phyloP scores from a whole-genome alignment of 257 asterid species.

The Nicotiana sylvestris region DNA sequence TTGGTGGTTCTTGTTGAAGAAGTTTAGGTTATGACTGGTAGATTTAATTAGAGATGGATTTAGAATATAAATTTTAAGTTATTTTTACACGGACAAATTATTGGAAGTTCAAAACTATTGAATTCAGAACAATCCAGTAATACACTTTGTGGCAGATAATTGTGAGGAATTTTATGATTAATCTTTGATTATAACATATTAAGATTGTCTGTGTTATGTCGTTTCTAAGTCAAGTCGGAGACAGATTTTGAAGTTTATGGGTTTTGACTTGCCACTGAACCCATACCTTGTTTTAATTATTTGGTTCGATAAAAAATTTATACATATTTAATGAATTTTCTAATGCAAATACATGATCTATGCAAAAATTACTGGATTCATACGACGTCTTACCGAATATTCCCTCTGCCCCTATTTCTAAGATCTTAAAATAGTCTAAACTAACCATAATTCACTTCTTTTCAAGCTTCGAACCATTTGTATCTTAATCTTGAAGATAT shows the following conservation, averaged over 20 bases:
- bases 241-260: too few species aligned
- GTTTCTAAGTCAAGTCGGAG: too few species aligned
- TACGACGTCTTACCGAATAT: too few species aligned
- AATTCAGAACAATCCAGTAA: background rate
- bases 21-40: background rate
- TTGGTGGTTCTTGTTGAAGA: conserved; percentile 20
- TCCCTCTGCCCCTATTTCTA: background rate
- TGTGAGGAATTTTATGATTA: too few species aligned
- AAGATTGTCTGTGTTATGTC: too few species aligned
- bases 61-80: background rate
- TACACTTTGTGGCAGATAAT: background rate
- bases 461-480: background rate
- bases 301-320: too few species aligned
- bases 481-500: conserved; percentile 2
- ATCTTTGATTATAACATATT: too few species aligned
- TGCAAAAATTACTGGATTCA: too few species aligned
- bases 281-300: too few species aligned
- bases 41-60: background rate
- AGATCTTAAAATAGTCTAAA: background rate
- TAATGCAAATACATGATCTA: background rate
- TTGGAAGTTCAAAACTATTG: background rate
- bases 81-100: too few species aligned
- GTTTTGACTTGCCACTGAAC: too few species aligned
- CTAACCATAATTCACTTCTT: background rate
- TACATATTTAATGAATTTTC: too few species aligned